A percentile compares a stretch with the other conserved stretches of the same genome.
Evolutionary conservation across 73 alveolate genomes (phyloP).

Genomic region (Paramecium bursaria): DNA sequence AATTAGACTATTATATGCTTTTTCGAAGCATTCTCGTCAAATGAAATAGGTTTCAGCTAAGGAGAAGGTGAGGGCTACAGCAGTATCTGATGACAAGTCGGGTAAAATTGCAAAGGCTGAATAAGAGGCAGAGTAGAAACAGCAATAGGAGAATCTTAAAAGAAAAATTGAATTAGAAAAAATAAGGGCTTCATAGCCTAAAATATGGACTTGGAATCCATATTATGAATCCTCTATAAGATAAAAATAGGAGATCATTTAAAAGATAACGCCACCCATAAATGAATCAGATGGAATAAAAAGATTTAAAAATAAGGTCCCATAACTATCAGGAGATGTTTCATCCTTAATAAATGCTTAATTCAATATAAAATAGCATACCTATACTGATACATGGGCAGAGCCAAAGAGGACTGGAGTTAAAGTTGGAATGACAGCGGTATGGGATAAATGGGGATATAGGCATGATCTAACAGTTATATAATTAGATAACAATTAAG

Average conservation of each 20-base stretch:
- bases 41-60: no score
- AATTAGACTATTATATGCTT: no score
- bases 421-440: conserved; percentile 86
- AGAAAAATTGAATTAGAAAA: conserved; percentile 54
- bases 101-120: conserved; percentile 57
- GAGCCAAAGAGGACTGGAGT: conserved; percentile 77
- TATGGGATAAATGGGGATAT: conserved; percentile 89
- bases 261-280: neutral
- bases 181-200: conserved; percentile 49
- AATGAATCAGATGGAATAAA: conserved; percentile 25
- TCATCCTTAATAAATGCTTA: neutral
- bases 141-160: conserved; percentile 10
- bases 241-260: neutral
- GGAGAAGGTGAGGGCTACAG: conserved; percentile 51
- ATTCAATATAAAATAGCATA: conserved; percentile 9
- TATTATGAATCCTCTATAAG: conserved; percentile 39
- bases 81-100: conserved; percentile 53
- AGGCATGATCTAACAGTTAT: conserved; percentile 85
- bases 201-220: conserved; percentile 31
- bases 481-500: conserved; percentile 86
- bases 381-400: conserved; percentile 46
- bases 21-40: no score
- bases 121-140: conserved; percentile 33
- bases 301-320: neutral
- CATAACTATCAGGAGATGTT: conserved; percentile 9